Conservation (phyloP, 2,329 filamentous ascomycete genomes). For the Cyphellophora attinorum region DNA sequence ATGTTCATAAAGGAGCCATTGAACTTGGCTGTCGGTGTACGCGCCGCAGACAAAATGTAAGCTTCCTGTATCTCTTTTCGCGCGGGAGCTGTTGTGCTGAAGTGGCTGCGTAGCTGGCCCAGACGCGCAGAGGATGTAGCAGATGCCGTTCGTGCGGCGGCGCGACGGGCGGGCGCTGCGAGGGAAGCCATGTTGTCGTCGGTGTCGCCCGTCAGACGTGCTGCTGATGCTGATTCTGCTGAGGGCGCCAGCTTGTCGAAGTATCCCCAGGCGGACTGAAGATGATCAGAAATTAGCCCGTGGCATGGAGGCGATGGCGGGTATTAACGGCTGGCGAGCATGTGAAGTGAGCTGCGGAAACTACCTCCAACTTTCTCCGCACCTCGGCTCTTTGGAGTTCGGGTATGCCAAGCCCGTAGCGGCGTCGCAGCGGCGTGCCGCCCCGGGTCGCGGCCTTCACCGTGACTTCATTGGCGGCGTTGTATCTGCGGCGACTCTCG, state of each 20-base stretch:
- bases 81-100: conserved; percentile 39
- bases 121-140: conserved; percentile 30
- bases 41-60: conserved; percentile 82
- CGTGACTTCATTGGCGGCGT: too few relatives aligned
- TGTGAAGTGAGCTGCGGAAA: neutral
- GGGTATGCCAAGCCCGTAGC: neutral
- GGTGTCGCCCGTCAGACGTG: too few relatives aligned
- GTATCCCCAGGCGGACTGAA: too few relatives aligned
- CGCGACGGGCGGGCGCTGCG: conserved; percentile 9
- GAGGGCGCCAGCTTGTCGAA: too few relatives aligned
- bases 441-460: too few relatives aligned
- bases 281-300: too few relatives aligned
- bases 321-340: neutral
- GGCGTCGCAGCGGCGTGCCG: neutral
- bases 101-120: conserved; percentile 38
- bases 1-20: conserved; percentile 83
- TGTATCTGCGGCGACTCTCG: too few relatives aligned
- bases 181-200: conserved; percentile 11
- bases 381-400: neutral
- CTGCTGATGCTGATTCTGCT: too few relatives aligned
- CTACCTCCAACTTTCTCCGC: neutral
- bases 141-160: conserved; percentile 9
- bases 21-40: conserved; percentile 88
- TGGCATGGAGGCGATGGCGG: neutral
- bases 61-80: conserved; percentile 71